Base-by-base conservation (phyloP, 805 yeast species). In the Saccharomycopsis sp. region DNA sequence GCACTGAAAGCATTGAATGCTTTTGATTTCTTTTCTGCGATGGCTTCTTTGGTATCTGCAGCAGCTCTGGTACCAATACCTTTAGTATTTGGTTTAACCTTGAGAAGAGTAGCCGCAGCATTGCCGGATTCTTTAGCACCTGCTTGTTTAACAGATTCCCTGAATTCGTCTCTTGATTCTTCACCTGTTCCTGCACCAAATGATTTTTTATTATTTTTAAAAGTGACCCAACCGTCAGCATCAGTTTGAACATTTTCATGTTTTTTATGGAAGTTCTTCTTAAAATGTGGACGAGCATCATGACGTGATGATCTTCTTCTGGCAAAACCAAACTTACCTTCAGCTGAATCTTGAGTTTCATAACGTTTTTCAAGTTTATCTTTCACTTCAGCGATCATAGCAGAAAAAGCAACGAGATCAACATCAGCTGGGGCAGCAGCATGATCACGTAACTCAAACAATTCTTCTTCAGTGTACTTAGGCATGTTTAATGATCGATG, bases 1-100 rank as follows among this genome's bases (percentile, higher is more conserved):
- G 89, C 89, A 51, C 79, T 87, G 58, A 83, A 83, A 3, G 92
- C 89, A 59, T 83, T 83, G 69, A 82, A 83, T 17, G 73, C 67
- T 33, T 68, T 67, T 46, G 74, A 73, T 47, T 73, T 80, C 48
- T 77, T 73, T 48, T 78, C 85, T 30, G 85, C 75, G 51, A 74
- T 66, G 45, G 76, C 69, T 57, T 82, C 89, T 57, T 79, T 74
- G 17, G 82, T 66, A 53, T 80, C 87, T 36, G 74, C 80, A 19
- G 86, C 79, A 60, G 76, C 79, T 31, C 82, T 74, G 14, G 84
- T 74, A 5, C 84, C 74, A 57, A 81, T 76, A 58, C 79, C 79
- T 57, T 80, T 79, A 58, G 76, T 78, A 62, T 76, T 79, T 44
- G 89, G 83, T 56, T 72, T 77, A 44, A 72, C 77, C 52, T 67